These are phyloP conservation scores for Actinomortierella ambigua DNA, from an alignment of 371 early-diverging fungal genomes.

Conservation along the genomic window DNA sequence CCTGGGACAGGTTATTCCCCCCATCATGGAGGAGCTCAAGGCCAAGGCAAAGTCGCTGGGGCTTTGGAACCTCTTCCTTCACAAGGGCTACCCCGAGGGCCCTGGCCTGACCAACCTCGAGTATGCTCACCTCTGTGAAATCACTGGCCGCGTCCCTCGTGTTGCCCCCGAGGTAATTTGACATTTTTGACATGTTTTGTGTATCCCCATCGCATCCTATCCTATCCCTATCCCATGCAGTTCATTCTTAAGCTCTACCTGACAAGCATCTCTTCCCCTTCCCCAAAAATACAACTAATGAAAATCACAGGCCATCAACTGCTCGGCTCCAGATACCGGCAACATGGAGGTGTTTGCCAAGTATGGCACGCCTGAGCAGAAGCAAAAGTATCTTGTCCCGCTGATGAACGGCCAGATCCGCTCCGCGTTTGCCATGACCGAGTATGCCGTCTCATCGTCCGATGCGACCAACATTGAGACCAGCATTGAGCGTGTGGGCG, in stretches of 20 bases:
- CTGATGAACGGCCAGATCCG: conserved; percentile 90
- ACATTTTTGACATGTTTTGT: neutral
- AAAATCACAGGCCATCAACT: conserved; percentile 81
- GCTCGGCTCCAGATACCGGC: conserved; percentile 97
- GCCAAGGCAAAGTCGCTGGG: conserved; percentile 85
- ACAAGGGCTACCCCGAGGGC: conserved; percentile 75
- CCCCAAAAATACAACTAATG: neutral
- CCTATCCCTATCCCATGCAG: too few relatives aligned
- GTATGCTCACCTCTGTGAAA: conserved; percentile 89
- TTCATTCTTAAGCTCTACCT: neutral
- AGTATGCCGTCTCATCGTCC: conserved; percentile 90
- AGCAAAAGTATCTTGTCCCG: conserved; percentile 84
- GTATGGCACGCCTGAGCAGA: conserved; percentile 89
- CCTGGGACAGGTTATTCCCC: conserved; percentile 65
- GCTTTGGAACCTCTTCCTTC: conserved; percentile 95
- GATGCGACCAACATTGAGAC: conserved; percentile 97
- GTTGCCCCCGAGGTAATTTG: conserved; percentile 82
- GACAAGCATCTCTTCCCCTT: neutral
- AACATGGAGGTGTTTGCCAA: conserved; percentile 98
- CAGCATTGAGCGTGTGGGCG: conserved; percentile 66
- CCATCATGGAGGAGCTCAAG: conserved; percentile 89
- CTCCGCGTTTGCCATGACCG: conserved; percentile 98
- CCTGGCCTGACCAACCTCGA: conserved; percentile 94
- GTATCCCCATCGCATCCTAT: too few relatives aligned
- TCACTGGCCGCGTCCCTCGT: conserved; percentile 80